Percentiles rank a stretch among this genome's conserved stretches.
Conservation (phyloP, 1,139 yeast genomes). For the Debaryomycetaceae sp. region DNA sequence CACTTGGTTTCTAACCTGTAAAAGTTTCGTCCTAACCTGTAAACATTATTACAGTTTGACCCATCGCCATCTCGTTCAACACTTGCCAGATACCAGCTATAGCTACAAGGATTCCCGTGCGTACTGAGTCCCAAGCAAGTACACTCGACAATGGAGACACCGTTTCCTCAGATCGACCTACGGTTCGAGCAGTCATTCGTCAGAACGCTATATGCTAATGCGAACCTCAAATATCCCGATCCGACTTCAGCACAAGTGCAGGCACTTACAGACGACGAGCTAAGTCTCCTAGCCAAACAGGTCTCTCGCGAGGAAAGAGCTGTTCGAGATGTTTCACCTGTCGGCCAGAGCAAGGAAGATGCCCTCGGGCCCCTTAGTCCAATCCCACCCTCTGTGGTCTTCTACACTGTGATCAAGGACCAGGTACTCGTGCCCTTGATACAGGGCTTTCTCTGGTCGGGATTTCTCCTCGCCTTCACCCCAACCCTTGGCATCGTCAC, state of each 20-base stretch:
- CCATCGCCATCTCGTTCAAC: too few species aligned
- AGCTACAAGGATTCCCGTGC: neutral
- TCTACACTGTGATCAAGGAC: slow-evolving; percentile 59
- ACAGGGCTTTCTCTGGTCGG: slow-evolving; percentile 44
- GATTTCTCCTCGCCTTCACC: slow-evolving; percentile 26
- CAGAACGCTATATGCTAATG: slow-evolving; percentile 41
- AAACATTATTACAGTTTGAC: slow-evolving; percentile 3
- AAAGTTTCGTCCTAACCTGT: neutral
- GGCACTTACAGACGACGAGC: slow-evolving; percentile 21
- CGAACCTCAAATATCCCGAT: slow-evolving; percentile 13
- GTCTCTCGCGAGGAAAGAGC: neutral
- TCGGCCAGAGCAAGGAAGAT: neutral
- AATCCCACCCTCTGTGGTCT: slow-evolving; percentile 46
- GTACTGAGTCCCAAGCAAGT: neutral
- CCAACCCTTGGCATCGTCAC: slow-evolving; percentile 15
- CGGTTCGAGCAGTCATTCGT: slow-evolving; percentile 63
- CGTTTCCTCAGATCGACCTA: slow-evolving; percentile 33
- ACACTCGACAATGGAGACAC: neutral
- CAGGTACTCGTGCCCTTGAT: slow-evolving; percentile 66
- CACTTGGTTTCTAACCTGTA: slow-evolving; percentile 2
- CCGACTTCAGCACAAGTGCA: slow-evolving; percentile 8
- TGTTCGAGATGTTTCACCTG: neutral
- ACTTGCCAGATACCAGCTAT: neutral
- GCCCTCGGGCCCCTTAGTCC: slow-evolving; percentile 27
- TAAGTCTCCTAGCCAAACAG: slow-evolving; percentile 7